These are phyloP conservation scores for Capsicum pubescens DNA, from an alignment of 257 asterid genomes.

Conservation along the genomic window DNA sequence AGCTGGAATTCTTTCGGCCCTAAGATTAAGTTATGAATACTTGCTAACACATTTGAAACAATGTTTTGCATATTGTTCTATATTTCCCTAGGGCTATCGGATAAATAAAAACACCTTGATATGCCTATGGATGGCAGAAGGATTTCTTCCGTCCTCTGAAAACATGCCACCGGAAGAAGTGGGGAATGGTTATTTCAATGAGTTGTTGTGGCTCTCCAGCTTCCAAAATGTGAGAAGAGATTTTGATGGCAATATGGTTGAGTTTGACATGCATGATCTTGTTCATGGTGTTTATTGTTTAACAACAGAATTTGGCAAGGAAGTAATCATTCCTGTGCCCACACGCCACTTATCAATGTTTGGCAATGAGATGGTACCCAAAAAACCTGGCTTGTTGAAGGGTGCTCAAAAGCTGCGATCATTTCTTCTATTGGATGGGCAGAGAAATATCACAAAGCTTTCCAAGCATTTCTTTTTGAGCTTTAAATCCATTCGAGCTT, in stretches of 20 bases:
- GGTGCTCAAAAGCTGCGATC: constrained; percentile 29
- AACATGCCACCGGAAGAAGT: constrained; percentile 47
- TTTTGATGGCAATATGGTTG: constrained; percentile 18
- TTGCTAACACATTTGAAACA: constrained; percentile 69
- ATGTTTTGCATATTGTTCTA: constrained; percentile 64
- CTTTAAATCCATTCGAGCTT: constrained; percentile 26
- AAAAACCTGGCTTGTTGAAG: neutral
- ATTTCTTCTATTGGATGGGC: constrained; percentile 19
- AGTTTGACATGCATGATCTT: constrained; percentile 30
- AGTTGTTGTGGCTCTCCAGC: constrained; percentile 57
- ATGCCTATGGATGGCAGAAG: constrained; percentile 66
- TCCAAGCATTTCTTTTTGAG: constrained; percentile 12
- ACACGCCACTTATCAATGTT: constrained; percentile 22
- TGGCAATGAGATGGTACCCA: constrained; percentile 7
- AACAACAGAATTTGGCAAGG: constrained; percentile 8
- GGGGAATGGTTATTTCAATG: constrained; percentile 58
- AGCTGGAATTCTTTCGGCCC: constrained; percentile 54
- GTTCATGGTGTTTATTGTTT: constrained; percentile 29
- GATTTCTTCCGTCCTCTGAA: constrained; percentile 47
- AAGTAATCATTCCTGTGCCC: constrained; percentile 1
- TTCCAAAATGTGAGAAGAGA: constrained; percentile 43
- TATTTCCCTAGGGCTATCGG: constrained; percentile 70
- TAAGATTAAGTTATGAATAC: constrained; percentile 63
- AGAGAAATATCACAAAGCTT: constrained; percentile 7
- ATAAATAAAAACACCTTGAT: constrained; percentile 61